phyloP scores from a whole-genome alignment of 164 flowering plant genomes.

The Magnolia officinalis region DNA sequence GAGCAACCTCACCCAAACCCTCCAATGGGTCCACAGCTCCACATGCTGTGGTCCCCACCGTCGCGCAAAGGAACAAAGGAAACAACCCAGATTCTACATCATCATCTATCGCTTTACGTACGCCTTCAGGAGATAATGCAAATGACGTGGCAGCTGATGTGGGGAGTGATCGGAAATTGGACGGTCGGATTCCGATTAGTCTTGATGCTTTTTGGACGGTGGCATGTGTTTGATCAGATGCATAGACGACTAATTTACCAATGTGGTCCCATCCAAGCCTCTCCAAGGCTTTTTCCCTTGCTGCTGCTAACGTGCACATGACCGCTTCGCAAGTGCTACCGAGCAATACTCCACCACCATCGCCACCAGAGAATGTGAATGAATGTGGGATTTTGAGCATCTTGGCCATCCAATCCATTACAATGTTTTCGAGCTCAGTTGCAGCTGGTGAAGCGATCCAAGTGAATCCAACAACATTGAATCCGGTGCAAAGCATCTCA shows the following conservation, averaged over 20 bases:
- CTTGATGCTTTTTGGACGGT: conserved; percentile 36
- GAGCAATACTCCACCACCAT: conserved; percentile 50
- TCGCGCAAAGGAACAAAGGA: conserved; percentile 43
- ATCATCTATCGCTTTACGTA: conserved; percentile 20
- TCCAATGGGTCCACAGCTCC: conserved; percentile 48
- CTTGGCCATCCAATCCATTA: conserved; percentile 31
- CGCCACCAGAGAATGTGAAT: conserved; percentile 38
- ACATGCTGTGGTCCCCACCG: conserved; percentile 20
- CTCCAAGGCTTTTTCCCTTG: conserved; percentile 31
- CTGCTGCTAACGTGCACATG: conserved; percentile 45
- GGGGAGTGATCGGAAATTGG: conserved; percentile 31
- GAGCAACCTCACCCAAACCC: conserved; percentile 37
- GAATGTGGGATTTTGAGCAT: conserved; percentile 42
- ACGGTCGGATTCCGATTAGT: conserved; percentile 30
- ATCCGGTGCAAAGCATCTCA: conserved; percentile 49
- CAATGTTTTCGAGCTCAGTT: conserved; percentile 54
- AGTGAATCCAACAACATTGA: conserved; percentile 52
- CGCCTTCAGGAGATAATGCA: conserved; percentile 21
- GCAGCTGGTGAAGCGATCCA: conserved; percentile 61
- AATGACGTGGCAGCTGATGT: conserved; percentile 22
- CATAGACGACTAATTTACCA: conserved; percentile 42
- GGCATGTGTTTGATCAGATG: conserved; percentile 60
- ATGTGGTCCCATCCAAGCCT: conserved; percentile 15
- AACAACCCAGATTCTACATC: conserved; percentile 44
- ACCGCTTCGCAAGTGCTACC: conserved; percentile 49